phyloP scores from a whole-genome alignment of 768 basidiomycete genomes.

The Paxillus ammoniavirescens region DNA sequence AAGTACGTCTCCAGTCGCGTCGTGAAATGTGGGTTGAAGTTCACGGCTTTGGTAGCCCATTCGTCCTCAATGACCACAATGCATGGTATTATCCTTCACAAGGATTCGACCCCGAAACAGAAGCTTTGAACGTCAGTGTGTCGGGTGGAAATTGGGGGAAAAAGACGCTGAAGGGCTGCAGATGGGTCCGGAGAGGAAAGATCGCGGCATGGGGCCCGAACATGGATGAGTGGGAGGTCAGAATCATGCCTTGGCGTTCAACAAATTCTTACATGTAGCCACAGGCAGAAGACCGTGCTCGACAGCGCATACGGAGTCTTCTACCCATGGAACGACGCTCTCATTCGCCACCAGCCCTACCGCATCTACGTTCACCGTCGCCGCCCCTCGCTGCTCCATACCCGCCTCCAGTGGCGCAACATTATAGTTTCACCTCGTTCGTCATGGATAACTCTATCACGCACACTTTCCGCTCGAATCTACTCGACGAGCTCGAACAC shows the following conservation, averaged over 20 bases:
- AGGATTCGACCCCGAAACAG: constrained; percentile 65
- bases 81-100: constrained; percentile 86
- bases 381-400: constrained; percentile 80
- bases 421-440: constrained; percentile 78
- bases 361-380: constrained; percentile 76
- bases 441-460: constrained; percentile 84
- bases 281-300: constrained; percentile 79
- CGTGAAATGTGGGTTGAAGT: background rate
- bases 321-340: constrained; percentile 61
- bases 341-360: constrained; percentile 67
- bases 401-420: constrained; percentile 61
- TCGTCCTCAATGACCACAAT: constrained; percentile 68
- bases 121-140: constrained; percentile 47
- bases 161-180: constrained; percentile 69
- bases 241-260: constrained; percentile 1
- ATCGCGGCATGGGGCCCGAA: constrained; percentile 81
- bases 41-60: constrained; percentile 28
- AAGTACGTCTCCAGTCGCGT: constrained; percentile 20
- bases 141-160: constrained; percentile 81
- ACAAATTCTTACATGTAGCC: constrained; percentile 7
- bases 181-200: constrained; percentile 83
- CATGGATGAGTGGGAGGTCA: constrained; percentile 84
- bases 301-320: constrained; percentile 72
- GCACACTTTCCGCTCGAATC: constrained; percentile 75
- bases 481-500: constrained; percentile 77